phyloP scores from a whole-genome alignment of 2,329 filamentous ascomycete genomes.

The Tetracladium maxilliforme region DNA sequence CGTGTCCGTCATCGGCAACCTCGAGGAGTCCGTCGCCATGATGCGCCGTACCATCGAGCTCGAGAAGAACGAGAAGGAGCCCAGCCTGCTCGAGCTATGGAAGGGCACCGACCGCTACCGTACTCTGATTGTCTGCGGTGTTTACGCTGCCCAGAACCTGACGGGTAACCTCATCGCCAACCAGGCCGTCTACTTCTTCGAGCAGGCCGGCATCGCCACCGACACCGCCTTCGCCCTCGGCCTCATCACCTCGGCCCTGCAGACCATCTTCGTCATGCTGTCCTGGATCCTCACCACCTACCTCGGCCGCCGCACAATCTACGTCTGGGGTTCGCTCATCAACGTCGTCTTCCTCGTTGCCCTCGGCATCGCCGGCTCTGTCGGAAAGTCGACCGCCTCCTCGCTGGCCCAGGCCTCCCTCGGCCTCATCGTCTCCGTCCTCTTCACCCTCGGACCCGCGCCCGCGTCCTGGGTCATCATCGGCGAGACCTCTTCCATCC shows the following conservation, averaged over 20 bases:
- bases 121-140: slow-evolving; percentile 37
- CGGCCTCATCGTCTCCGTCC: slow-evolving; percentile 48
- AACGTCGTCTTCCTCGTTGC: slow-evolving; percentile 37
- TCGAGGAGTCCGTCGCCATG: slow-evolving; percentile 35
- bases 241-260: slow-evolving; percentile 49
- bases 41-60: slow-evolving; percentile 42
- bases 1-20: slow-evolving; percentile 17
- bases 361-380: slow-evolving; percentile 43
- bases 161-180: slow-evolving; percentile 48
- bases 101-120: slow-evolving; percentile 38
- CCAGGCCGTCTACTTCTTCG: slow-evolving; percentile 46
- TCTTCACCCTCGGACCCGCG: slow-evolving; percentile 47
- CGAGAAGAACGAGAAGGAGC: slow-evolving; percentile 30
- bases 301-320: slow-evolving; percentile 48
- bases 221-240: slow-evolving; percentile 44
- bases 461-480: slow-evolving; percentile 55
- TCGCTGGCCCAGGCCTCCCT: slow-evolving; percentile 43
- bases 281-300: slow-evolving; percentile 54
- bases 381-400: slow-evolving; percentile 22
- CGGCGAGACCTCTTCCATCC: slow-evolving; percentile 49
- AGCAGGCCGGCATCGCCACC: slow-evolving; percentile 38
- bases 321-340: slow-evolving; percentile 41
- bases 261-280: slow-evolving; percentile 46
- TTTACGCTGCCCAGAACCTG: slow-evolving; percentile 45
- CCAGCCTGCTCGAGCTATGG: slow-evolving; percentile 33